Base-by-base conservation (phyloP, 305 asterid genomes). In the Coffea humblotiana region DNA sequence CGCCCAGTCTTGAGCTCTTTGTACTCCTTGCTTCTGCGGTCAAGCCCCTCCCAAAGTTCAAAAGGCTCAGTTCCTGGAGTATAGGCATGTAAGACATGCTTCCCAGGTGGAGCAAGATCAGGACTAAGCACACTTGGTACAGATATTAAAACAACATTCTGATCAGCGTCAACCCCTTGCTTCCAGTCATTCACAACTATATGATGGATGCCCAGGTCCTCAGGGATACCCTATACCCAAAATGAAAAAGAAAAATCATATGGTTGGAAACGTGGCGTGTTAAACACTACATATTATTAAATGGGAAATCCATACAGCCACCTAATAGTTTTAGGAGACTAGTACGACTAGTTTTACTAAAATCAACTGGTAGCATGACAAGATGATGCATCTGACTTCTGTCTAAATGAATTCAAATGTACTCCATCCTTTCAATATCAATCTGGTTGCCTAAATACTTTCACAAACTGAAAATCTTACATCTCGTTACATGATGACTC, bases 31-130 rank as follows among this genome's bases (percentile, higher is more conserved):
- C 97, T 92, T 83, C 83, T 88, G 68, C 97, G 93, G 61, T 93
- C 99, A 27, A 95, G 99, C 71, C 97, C 92, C 86, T 93, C 93
- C 98, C 98, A 95, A 16, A 92, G 85, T 81, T 88, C 90, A 75
- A 89, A 95, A 9, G 99, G 98, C 86, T 95, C 99, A 6, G 99
- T 95, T 72, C 99, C 99, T 2, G 99, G 99, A 58, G 92, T 90
- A 75, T 95, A 95, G 75, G 99, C 99, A 77, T 95, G 99, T 78
- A 95, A 81, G 43, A 95, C 84, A 60, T 93, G 98, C 78, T 95
- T 95, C 56, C 98, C 98, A 10, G 95, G 93, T 40, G 98, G 98
- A 6, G 97, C 98, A 72, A 95, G 95, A 78, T 92, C 87, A 1
- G 93, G 92, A 76, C 98, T 93, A 71, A 95, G 90, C 60, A 86